phyloP scores from a whole-genome alignment of 2,329 filamentous ascomycete genomes.

The Bisporella sp. region DNA sequence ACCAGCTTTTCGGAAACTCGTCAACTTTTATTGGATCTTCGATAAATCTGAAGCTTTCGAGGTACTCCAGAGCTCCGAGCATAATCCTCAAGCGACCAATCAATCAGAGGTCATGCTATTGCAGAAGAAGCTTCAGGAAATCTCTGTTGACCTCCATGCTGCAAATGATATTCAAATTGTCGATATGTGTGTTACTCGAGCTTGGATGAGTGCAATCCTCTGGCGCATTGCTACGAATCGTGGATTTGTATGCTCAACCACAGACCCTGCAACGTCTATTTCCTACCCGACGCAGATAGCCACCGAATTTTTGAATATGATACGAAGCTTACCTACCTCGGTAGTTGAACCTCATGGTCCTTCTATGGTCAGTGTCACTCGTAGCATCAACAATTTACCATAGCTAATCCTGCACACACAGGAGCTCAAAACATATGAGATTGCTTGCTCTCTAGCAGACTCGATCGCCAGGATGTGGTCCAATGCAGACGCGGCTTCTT shows the following conservation, averaged over 20 bases:
- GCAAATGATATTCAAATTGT: conserved; percentile 55
- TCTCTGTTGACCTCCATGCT: conserved; percentile 30
- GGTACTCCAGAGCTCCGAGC: conserved; percentile 25
- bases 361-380: conserved; percentile 29
- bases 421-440: conserved; percentile 40
- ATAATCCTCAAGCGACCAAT: neutral
- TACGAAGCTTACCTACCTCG: conserved; percentile 36
- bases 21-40: conserved; percentile 43
- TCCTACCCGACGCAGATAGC: conserved; percentile 36
- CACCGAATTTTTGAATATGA: conserved; percentile 36
- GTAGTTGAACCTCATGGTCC: conserved; percentile 43
- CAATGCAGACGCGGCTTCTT: neutral
- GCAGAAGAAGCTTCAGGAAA: conserved; percentile 36
- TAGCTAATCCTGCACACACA: neutral
- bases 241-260: neutral
- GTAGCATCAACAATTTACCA: too few relatives aligned
- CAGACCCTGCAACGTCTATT: conserved; percentile 18
- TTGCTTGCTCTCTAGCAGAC: conserved; percentile 38
- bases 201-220: conserved; percentile 60
- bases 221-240: conserved; percentile 37
- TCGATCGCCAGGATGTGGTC: neutral
- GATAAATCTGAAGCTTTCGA: conserved; percentile 43
- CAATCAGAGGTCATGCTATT: conserved; percentile 16
- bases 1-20: conserved; percentile 41
- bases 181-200: conserved; percentile 60